Evolutionary conservation across 73 alveolate species (phyloP).

Genomic region (Uronychia setigera): DNA sequence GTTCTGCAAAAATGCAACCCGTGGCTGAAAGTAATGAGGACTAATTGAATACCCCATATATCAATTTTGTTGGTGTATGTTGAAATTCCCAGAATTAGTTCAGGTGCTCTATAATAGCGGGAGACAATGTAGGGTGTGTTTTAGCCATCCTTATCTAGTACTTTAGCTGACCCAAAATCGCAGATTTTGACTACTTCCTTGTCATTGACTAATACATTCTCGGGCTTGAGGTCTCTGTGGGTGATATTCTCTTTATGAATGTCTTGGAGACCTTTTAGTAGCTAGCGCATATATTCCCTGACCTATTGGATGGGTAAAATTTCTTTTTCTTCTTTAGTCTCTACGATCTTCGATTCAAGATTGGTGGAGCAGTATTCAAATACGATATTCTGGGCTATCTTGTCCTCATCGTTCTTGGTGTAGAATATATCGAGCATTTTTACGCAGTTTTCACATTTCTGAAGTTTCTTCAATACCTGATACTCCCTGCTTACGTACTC

Average conservation of each 20-base stretch:
- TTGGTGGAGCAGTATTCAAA: constrained; percentile 89
- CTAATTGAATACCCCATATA: constrained; percentile 73
- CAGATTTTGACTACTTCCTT: constrained; percentile 68
- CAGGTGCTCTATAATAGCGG: constrained; percentile 85
- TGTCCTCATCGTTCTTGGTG: constrained; percentile 86
- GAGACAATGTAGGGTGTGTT: constrained; percentile 78
- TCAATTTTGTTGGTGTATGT: constrained; percentile 70
- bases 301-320: constrained; percentile 63
- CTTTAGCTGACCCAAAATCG: constrained; percentile 67
- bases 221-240: constrained; percentile 80
- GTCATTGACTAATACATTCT: constrained; percentile 66
- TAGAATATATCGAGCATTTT: constrained; percentile 87
- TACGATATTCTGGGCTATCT: constrained; percentile 89
- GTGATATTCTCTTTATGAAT: constrained; percentile 66
- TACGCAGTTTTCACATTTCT: constrained; percentile 86
- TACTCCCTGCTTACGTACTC: constrained; percentile 87
- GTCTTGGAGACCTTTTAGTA: constrained; percentile 69
- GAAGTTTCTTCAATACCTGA: constrained; percentile 82
- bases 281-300: constrained; percentile 59
- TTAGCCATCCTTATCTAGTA: constrained; percentile 49
- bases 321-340: constrained; percentile 54
- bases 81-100: constrained; percentile 69
- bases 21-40: constrained; percentile 22
- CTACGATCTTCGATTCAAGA: constrained; percentile 81
- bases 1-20: constrained; percentile 74